phyloP scores from a whole-genome alignment of 768 basidiomycete genomes.

The Udeniomyces megalosporus region DNA sequence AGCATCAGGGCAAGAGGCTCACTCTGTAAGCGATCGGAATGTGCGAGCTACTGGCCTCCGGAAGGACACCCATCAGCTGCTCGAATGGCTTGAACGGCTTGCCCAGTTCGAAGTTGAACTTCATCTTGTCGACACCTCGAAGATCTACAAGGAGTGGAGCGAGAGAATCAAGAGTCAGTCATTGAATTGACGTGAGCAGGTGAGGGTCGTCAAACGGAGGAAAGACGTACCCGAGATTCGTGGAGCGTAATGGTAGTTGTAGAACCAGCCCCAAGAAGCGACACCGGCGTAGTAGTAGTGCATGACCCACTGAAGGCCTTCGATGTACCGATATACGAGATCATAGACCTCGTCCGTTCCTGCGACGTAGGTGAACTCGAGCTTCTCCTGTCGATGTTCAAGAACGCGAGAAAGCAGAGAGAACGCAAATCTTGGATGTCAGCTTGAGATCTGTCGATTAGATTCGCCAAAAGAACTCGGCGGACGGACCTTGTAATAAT shows the following conservation, averaged over 20 bases:
- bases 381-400: constrained; percentile 48
- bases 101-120: constrained; percentile 74
- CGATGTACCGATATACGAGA: constrained; percentile 64
- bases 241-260: constrained; percentile 93
- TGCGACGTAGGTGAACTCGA: constrained; percentile 59
- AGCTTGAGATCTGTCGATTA: neutral
- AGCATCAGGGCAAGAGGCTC: constrained; percentile 18
- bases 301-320: constrained; percentile 98
- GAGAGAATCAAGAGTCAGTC: neutral
- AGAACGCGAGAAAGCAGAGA: neutral
- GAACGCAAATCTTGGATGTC: no score
- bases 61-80: constrained; percentile 95
- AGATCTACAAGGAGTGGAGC: constrained; percentile 37
- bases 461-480: neutral
- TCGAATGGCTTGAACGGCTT: constrained; percentile 82
- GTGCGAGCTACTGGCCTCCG: constrained; percentile 72
- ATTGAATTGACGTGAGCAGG: constrained; percentile 4
- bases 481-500: constrained; percentile 67
- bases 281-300: constrained; percentile 97
- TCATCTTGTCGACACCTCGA: constrained; percentile 50
- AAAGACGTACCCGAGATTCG: constrained; percentile 65
- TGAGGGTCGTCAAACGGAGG: neutral
- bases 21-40: constrained; percentile 78
- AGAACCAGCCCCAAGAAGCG: constrained; percentile 98
- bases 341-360: constrained; percentile 43